A percentile compares a stretch with the other conserved stretches of the same genome.
Evolutionary conservation across 768 basidiomycete species (phyloP).

Genomic region (Lactarius psammicola): DNA sequence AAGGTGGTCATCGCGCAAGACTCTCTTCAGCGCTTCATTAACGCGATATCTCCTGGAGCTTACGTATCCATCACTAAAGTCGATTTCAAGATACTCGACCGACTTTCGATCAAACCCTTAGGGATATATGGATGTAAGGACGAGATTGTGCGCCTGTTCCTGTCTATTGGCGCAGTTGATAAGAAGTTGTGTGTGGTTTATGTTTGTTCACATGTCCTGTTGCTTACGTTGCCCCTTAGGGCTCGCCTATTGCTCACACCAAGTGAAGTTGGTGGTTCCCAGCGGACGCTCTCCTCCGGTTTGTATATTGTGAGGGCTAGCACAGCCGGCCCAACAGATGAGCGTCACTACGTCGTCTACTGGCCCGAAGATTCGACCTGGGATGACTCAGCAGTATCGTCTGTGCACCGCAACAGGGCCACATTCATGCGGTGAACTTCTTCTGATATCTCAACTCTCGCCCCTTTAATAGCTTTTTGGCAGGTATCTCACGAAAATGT

Average conservation of each 20-base stretch:
- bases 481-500: constrained; percentile 32
- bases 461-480: background rate
- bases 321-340: constrained; percentile 20
- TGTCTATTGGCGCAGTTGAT: constrained; percentile 38
- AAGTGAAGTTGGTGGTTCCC: background rate
- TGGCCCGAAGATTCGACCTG: constrained; percentile 64
- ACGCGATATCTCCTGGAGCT: constrained; percentile 48
- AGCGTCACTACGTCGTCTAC: constrained; percentile 48
- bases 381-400: constrained; percentile 47
- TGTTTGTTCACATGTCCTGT: background rate
- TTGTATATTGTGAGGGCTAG: background rate
- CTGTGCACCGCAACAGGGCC: constrained; percentile 51
- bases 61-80: constrained; percentile 54
- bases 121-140: constrained; percentile 57
- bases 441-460: background rate
- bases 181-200: constrained; percentile 40
- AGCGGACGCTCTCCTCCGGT: background rate
- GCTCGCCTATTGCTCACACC: constrained; percentile 27
- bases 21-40: constrained; percentile 48
- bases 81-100: constrained; percentile 53
- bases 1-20: constrained; percentile 60
- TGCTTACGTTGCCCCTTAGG: constrained; percentile 15
- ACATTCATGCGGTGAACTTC: constrained; percentile 57
- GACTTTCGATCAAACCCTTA: constrained; percentile 45
- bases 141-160: constrained; percentile 48